phyloP scores from a whole-genome alignment of 2,329 filamentous ascomycete species.

The Diaporthe sp. region DNA sequence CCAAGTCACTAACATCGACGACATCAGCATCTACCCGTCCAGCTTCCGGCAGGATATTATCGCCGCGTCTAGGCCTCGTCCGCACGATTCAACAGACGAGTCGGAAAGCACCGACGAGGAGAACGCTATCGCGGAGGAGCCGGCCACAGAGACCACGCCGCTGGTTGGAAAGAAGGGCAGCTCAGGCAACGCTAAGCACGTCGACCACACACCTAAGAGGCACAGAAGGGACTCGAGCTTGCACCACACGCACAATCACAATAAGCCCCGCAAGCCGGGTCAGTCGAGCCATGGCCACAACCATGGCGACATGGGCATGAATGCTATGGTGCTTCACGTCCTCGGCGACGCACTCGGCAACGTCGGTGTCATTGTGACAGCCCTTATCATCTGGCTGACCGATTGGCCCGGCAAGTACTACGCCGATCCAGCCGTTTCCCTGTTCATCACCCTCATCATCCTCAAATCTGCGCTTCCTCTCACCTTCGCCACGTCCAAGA shows the following conservation, averaged over 20 bases:
- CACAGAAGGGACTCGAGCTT: conserved; percentile 64
- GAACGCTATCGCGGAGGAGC: conserved; percentile 46
- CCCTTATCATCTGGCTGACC: conserved; percentile 92
- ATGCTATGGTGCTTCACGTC: conserved; percentile 81
- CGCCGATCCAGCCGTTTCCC: conserved; percentile 90
- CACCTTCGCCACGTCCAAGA: conserved; percentile 84
- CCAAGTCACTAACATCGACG: conserved; percentile 75
- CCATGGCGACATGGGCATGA: conserved; percentile 96
- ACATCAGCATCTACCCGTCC: conserved; percentile 89
- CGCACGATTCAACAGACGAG: conserved; percentile 52
- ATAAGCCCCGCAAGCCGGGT: conserved; percentile 74
- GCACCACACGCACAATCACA: conserved; percentile 85
- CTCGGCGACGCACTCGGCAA: conserved; percentile 90
- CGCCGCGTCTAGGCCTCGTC: conserved; percentile 77
- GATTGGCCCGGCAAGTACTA: conserved; percentile 86
- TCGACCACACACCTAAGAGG: conserved; percentile 48
- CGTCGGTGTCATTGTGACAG: conserved; percentile 86
- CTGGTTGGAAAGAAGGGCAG: conserved; percentile 48
- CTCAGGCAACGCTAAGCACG: conserved; percentile 46
- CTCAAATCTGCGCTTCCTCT: conserved; percentile 82
- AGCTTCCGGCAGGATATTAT: conserved; percentile 95
- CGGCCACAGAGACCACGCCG: conserved; percentile 55
- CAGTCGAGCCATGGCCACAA: conserved; percentile 79
- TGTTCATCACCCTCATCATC: conserved; percentile 90
- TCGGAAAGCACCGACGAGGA: conserved; percentile 40